These are phyloP conservation scores for Hebeloma cylindrosporum DNA, from an alignment of 768 basidiomycete genomes.

Conservation along the genomic window DNA sequence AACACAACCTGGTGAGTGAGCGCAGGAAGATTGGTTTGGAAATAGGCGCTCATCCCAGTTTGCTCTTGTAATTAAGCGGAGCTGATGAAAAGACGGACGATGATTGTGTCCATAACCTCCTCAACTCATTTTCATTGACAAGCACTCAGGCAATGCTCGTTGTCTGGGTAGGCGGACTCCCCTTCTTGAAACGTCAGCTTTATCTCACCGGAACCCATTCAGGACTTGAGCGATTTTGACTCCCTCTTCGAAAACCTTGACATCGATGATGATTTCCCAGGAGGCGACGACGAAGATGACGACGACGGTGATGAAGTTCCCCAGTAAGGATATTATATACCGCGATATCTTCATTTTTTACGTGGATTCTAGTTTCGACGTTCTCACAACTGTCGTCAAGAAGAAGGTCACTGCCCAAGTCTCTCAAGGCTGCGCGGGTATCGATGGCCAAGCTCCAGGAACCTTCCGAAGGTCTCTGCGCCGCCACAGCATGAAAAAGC, in stretches of 20 bases:
- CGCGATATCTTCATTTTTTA: background rate
- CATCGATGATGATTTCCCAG: conserved; percentile 15
- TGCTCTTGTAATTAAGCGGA: conserved; percentile 10
- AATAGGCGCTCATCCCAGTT: background rate
- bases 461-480: conserved; percentile 15
- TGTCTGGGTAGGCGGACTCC: conserved; percentile 20
- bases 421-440: conserved; percentile 23
- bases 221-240: conserved; percentile 18
- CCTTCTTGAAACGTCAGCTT: background rate
- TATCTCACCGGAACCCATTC: background rate
- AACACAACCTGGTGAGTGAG: conserved; percentile 24
- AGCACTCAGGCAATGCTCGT: conserved; percentile 25
- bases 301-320: conserved; percentile 20
- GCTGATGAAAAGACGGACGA: conserved; percentile 23
- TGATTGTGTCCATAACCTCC: conserved; percentile 23
- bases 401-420: conserved; percentile 13
- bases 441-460: conserved; percentile 26
- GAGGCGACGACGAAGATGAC: conserved; percentile 20
- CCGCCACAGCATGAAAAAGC: conserved; percentile 3
- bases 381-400: conserved; percentile 20
- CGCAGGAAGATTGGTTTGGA: background rate
- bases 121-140: conserved; percentile 20
- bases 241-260: conserved; percentile 23
- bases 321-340: conserved; percentile 16
- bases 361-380: conserved; percentile 12